Conservation (phyloP, 225 moss, liverwort and hornwort species). For the Pleurozium schreberi region DNA sequence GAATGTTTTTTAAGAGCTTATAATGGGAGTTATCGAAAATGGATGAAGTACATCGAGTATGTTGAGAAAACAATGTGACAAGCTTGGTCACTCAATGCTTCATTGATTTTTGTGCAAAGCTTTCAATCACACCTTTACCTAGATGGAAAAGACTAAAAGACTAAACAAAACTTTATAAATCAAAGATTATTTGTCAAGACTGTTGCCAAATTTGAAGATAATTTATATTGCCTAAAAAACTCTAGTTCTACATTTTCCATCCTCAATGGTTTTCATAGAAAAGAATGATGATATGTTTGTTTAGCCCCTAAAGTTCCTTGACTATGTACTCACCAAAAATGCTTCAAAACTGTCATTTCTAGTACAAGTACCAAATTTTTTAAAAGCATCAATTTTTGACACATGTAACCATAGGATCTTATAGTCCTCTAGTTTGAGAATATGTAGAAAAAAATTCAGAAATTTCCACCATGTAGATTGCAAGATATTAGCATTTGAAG, state of each 20-base stretch:
- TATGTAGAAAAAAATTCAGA: no score
- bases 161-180: background rate
- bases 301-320: no score
- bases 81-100: background rate
- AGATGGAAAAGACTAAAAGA: background rate
- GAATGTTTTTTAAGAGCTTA: background rate
- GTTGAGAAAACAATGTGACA: background rate
- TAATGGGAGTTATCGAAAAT: background rate
- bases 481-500: no score
- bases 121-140: background rate
- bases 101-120: background rate
- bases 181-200: background rate
- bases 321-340: no score
- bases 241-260: fast-evolving
- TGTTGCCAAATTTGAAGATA: background rate
- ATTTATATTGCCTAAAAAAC: background rate
- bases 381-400: no score
- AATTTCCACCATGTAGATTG: no score
- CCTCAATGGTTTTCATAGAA: fast-evolving
- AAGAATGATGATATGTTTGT: background rate
- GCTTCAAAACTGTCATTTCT: no score
- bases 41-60: background rate
- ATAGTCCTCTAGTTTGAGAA: no score
- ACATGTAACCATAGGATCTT: no score
- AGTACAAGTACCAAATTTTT: no score